Evolutionary conservation across 2,329 filamentous ascomycete genomes (phyloP).

Genomic region (Cryphonectria naterciae): DNA sequence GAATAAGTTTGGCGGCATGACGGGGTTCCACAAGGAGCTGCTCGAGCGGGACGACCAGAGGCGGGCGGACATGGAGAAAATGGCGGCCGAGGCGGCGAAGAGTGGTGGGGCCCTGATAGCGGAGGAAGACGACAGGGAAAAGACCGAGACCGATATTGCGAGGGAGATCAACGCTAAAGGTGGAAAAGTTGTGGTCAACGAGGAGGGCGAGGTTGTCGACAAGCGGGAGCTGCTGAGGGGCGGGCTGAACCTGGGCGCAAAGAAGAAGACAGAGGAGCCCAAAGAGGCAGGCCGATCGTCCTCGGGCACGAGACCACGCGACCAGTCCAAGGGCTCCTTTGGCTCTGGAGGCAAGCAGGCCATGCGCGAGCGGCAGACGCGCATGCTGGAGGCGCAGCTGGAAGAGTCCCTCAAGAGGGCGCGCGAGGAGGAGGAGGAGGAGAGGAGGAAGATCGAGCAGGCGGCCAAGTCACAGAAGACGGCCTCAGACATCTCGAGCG

Average conservation of each 20-base stretch:
- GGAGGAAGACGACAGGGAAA: slow-evolving; percentile 48
- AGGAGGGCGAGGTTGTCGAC: slow-evolving; percentile 82
- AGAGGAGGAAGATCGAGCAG: slow-evolving; percentile 63
- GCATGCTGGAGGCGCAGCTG: slow-evolving; percentile 79
- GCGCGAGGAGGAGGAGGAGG: slow-evolving; percentile 70
- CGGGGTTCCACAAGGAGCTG: slow-evolving; percentile 76
- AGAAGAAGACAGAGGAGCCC: slow-evolving; percentile 56
- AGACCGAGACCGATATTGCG: slow-evolving; percentile 66
- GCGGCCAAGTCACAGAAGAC: slow-evolving; percentile 79
- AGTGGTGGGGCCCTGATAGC: slow-evolving; percentile 39
- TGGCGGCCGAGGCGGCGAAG: slow-evolving; percentile 61
- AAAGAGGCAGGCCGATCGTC: slow-evolving; percentile 37
- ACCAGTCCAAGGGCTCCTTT: slow-evolving; percentile 43
- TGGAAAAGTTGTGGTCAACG: slow-evolving; percentile 70
- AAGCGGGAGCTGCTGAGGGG: slow-evolving; percentile 79
- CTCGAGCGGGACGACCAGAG: slow-evolving; percentile 71
- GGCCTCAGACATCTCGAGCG: slow-evolving; percentile 73
- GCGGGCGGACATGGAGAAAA: slow-evolving; percentile 71
- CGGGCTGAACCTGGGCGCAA: slow-evolving; percentile 73
- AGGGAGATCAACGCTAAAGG: slow-evolving; percentile 67
- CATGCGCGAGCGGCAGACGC: slow-evolving; percentile 74
- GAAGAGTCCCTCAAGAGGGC: slow-evolving; percentile 73
- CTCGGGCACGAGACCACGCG: slow-evolving; percentile 36
- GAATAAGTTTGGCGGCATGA: slow-evolving; percentile 72
- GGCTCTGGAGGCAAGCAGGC: slow-evolving; percentile 63